Base-by-base conservation (phyloP, 495 filamentous ascomycete genomes). In the Podospora pseudopauciseta region DNA sequence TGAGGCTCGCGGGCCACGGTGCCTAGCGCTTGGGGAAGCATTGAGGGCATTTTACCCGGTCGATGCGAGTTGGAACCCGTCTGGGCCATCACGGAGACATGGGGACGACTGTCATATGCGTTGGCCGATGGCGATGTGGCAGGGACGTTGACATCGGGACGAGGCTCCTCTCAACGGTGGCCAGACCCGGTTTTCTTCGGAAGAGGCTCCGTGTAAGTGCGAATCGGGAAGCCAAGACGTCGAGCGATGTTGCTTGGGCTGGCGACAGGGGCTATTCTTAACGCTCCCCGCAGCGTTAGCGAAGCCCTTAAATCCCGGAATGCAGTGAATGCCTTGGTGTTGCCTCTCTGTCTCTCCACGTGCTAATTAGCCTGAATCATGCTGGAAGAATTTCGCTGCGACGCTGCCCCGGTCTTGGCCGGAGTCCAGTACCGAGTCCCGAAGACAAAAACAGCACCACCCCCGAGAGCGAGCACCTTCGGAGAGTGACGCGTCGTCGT, bases 151-250 rank as follows among this genome's bases (percentile, higher is more conserved):
- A 58, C 56, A 20, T 20, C 19, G 56, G 3, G 6, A 58, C 56
- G 23, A 20, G n/a, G 56, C 20, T 39, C 44, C 32, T 55, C 64
- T 20, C 53, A 49, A 49, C 39, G 39, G 39, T 16, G 39, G 7
- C 39, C 9, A 49, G 60, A 71, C 65, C 72, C 67, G 66, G 68
- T 72, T 72, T 67, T 68, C 32, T 39, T 70, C 70, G 72, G 72
- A 74, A 68, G 28, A 19, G 1, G n/a, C 60, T 74, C 72, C 72
- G 72, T 66, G 26, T 30, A n/a, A 23, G 18, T 56, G 58, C 66
- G 56, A 67, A 68, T 68, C 44, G 64, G 72, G 64, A 69, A 68
- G 70, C 68, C 68, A 71, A 70, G 64, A 58, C 67, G 20, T 28
- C 44, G 68, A 58, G 59, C 60, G 44, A n/a, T 23, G 2, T 27